phyloP scores from a whole-genome alignment of 768 basidiomycete genomes.

The Saitozyma sp. region DNA sequence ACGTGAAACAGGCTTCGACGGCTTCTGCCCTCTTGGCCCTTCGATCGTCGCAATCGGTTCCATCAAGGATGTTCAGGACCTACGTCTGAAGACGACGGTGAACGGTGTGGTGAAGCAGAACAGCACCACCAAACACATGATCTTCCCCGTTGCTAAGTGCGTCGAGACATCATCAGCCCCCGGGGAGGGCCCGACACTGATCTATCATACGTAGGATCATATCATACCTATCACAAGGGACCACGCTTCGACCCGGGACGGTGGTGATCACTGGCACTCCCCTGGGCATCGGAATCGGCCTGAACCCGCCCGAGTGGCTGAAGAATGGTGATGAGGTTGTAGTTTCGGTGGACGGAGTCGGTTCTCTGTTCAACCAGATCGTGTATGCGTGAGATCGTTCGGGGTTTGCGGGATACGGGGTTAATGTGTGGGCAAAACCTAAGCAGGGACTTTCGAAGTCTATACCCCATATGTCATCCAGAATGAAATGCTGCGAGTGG shows the following conservation, averaged over 20 bases:
- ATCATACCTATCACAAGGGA: constrained; percentile 77
- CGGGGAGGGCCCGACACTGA: no score
- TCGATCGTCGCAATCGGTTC: constrained; percentile 32
- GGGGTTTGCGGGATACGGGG: no score
- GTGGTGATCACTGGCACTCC: constrained; percentile 73
- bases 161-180: no score
- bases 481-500: no score
- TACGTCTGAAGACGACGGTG: constrained; percentile 25
- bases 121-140: constrained; percentile 4
- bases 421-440: no score
- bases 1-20: constrained; percentile 27
- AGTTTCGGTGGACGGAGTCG: no score
- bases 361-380: no score
- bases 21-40: constrained; percentile 48
- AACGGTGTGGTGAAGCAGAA: constrained; percentile 23
- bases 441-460: no score
- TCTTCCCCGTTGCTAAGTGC: constrained; percentile 13
- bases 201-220: constrained; percentile 52
- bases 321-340: constrained; percentile 73
- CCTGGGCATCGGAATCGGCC: constrained; percentile 77
- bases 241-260: constrained; percentile 78
- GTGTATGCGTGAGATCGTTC: no score
- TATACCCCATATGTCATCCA: no score
- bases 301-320: constrained; percentile 68
- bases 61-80: constrained; percentile 25